A percentile compares a stretch with the other conserved stretches of the same genome.
Evolutionary conservation across 208 protist genomes (phyloP).

Genomic region (Trypanosoma rangeli): DNA sequence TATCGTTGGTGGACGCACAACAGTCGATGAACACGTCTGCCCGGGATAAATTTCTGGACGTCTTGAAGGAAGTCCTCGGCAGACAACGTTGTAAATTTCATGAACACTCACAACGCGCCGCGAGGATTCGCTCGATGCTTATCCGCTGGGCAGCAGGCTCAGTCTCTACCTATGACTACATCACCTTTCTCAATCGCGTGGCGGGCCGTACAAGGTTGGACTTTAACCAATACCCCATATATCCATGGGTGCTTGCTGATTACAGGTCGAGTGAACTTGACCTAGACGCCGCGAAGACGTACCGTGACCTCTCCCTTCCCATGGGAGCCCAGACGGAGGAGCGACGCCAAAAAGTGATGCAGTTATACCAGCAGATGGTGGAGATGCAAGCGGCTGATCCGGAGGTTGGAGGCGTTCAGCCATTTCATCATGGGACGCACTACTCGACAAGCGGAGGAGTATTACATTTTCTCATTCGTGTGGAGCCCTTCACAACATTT

Average conservation of each 20-base stretch:
- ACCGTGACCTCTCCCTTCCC: conserved; percentile 94
- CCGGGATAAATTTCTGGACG: conserved; percentile 64
- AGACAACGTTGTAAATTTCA: conserved; percentile 44
- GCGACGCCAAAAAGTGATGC: conserved; percentile 66
- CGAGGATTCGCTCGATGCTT: conserved; percentile 62
- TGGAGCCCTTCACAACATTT: conserved; percentile 97
- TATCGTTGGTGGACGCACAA: conserved; percentile 79
- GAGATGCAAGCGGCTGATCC: conserved; percentile 19
- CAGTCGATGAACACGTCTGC: conserved; percentile 87
- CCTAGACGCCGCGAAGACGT: conserved; percentile 67
- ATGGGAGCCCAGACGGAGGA: conserved; percentile 94
- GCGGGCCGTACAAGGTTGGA: conserved; percentile 91
- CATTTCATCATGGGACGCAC: conserved; percentile 98
- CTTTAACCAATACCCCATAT: conserved; percentile 95
- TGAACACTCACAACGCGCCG: conserved; percentile 54
- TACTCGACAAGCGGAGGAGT: conserved; percentile 96
- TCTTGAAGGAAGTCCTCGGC: conserved; percentile 60
- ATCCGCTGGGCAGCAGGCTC: conserved; percentile 91
- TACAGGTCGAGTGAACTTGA: conserved; percentile 80
- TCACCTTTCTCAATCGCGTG: conserved; percentile 90
- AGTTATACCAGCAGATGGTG: conserved; percentile 71
- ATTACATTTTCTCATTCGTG: conserved; percentile 95
- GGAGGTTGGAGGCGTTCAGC: conserved; percentile 40
- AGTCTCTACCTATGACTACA: conserved; percentile 94
- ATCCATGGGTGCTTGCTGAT: conserved; percentile 94